phyloP scores from a whole-genome alignment of 345 rosid genomes.

The Dipteronia sinensis region DNA sequence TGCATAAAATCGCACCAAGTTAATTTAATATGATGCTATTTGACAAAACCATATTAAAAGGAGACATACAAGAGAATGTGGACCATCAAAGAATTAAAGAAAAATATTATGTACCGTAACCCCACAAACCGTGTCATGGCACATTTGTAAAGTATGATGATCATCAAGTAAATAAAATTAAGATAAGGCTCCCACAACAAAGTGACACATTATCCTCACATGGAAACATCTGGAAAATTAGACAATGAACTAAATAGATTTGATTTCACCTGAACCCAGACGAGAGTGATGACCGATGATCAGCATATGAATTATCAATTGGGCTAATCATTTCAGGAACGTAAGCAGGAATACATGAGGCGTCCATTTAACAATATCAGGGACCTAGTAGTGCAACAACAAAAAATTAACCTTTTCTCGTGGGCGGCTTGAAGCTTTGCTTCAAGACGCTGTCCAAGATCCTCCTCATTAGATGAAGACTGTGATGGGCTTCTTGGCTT shows the following conservation, averaged over 20 bases:
- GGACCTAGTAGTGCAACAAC: not conserved
- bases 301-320: no score
- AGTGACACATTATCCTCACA: not conserved
- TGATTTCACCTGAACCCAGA: not conserved
- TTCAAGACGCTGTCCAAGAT: constrained; percentile 93
- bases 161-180: constrained; percentile 6
- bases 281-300: not conserved
- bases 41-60: not conserved
- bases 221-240: not conserved
- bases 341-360: not conserved
- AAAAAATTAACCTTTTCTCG: constrained; percentile 68
- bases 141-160: not conserved
- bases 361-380: not conserved
- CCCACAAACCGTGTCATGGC: not conserved
- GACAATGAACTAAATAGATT: not conserved
- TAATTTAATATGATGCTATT: not conserved
- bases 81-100: not conserved
- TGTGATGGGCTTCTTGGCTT: constrained; percentile 82
- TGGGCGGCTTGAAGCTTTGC: constrained; percentile 95
- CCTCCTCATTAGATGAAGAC: constrained; percentile 71
- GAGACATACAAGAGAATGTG: not conserved
- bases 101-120: not conserved
- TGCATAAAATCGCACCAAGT: not conserved
- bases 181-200: not conserved
- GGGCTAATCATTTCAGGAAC: not conserved